Evolutionary conservation across 1,284 basidiomycete genomes (phyloP), one percentile per base, ranked within the genome.

Genomic region (Leccinum angustisporum): DNA sequence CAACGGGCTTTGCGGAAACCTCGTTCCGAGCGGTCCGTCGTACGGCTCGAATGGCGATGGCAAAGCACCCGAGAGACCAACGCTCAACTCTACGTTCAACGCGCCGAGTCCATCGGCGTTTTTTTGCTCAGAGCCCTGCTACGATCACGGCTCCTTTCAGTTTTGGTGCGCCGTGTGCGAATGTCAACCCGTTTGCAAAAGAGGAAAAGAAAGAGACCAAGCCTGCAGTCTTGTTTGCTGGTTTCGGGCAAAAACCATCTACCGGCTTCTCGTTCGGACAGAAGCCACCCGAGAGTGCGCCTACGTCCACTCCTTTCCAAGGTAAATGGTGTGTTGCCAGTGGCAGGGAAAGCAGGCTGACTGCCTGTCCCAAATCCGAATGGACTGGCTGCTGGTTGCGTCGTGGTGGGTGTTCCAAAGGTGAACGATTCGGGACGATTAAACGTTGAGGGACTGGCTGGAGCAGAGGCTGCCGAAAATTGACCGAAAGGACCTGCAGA

Each of bases 341-440:
- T 74, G 56, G 80, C 82, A 21, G 86, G 86, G n/a, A 87, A 87
- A 43, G 80, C 78, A 58, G 86, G 85, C 66, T 86, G 84, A 62
- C 78, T 80, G 30, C 69, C 43, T 43, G 66, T 25, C 36, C 68
- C 77, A 53, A 79, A 77, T n/a, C 60, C 46, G 36, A 78, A 76
- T 14, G 75, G 56, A 55, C 6, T 57, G 8, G 63, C 31, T 40
- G 63, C 33, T 34, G 73, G 72, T 54, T 76, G 75, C 18, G 75
- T 61, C 34, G 68, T 33, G 1, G 71, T 57, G 4, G 77, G 68
- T 21, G 76, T 65, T 40, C 76, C 78, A 62, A 86, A 84, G 8
- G 77, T 54, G 11, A 79, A 76, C 2, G 69, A 51, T 30, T 58
- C 51, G 11, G 75, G 65, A 8, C 67, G 77, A 67, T 70, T 84